Percentiles rank a stretch among this genome's conserved stretches.
These are phyloP conservation scores for Globisporangium mamillatum DNA, from an alignment of 352 stramenopile species.

Conservation along the genomic window DNA sequence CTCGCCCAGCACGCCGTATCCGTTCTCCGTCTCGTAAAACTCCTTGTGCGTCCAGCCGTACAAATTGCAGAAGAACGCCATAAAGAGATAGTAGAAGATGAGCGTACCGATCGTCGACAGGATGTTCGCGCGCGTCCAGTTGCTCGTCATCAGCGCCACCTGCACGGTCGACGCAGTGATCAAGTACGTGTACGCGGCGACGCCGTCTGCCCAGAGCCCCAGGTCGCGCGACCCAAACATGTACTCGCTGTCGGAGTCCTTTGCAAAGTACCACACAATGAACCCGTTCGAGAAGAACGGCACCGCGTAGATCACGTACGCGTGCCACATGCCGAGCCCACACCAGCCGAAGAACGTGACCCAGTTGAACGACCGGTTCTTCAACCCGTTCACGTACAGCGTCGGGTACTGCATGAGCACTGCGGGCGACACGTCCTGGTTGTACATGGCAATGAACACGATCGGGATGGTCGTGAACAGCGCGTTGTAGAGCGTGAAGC, in stretches of 20 bases:
- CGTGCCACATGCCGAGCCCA: slow-evolving; percentile 80
- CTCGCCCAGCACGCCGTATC: slow-evolving; percentile 61
- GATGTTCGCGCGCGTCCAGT: slow-evolving; percentile 79
- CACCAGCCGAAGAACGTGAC: slow-evolving; percentile 88
- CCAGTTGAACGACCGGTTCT: slow-evolving; percentile 90
- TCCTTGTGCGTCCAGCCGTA: slow-evolving; percentile 76
- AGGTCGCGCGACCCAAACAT: slow-evolving; percentile 68
- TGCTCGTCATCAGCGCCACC: slow-evolving; percentile 87
- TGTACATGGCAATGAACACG: slow-evolving; percentile 90
- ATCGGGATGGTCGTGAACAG: slow-evolving; percentile 89
- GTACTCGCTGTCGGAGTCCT: slow-evolving; percentile 40
- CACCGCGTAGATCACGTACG: slow-evolving; percentile 82
- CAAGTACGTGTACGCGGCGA: slow-evolving; percentile 83
- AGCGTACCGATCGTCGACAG: slow-evolving; percentile 75
- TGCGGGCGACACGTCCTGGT: slow-evolving; percentile 85
- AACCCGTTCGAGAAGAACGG: slow-evolving; percentile 86
- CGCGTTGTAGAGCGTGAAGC: slow-evolving; percentile 89
- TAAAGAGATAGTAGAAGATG: slow-evolving; percentile 86
- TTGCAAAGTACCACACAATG: slow-evolving; percentile 79
- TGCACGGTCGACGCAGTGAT: slow-evolving; percentile 85
- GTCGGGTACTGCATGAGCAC: slow-evolving; percentile 90
- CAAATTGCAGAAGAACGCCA: slow-evolving; percentile 77
- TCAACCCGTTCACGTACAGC: slow-evolving; percentile 85
- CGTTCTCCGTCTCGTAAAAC: slow-evolving; percentile 78
- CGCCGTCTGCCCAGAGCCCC: slow-evolving; percentile 75